Evolutionary conservation across 108 stramenopile genomes (phyloP).

Genomic region (Pseudonitzschia multistriata): DNA sequence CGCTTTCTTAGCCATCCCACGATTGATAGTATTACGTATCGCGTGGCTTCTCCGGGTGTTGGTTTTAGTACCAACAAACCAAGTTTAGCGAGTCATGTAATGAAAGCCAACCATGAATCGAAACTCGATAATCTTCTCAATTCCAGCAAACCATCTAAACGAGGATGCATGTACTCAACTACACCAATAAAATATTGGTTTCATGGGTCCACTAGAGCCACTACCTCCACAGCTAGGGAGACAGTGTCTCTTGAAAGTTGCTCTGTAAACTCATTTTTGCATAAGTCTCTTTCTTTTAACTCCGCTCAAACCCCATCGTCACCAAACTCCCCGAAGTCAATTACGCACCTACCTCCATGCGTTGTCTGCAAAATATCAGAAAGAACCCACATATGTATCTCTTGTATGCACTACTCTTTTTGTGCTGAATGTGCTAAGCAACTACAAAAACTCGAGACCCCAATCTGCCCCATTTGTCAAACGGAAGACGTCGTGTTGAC

Average conservation of each 20-base stretch:
- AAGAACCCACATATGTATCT: slow-evolving; percentile 35
- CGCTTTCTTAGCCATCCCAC: slow-evolving; percentile 8
- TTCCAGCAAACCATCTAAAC: background rate
- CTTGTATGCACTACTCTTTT: slow-evolving; percentile 46
- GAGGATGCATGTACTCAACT: background rate
- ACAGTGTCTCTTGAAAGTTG: slow-evolving; percentile 1
- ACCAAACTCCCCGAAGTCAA: background rate
- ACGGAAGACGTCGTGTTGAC: slow-evolving; percentile 17
- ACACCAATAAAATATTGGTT: background rate
- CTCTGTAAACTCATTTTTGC: slow-evolving; percentile 5
- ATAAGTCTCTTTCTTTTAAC: slow-evolving; percentile 1
- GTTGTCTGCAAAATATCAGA: slow-evolving; percentile 27
- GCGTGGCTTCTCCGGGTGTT: background rate
- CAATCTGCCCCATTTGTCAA: slow-evolving; percentile 26
- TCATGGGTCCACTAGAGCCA: background rate
- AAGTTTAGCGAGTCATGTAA: background rate
- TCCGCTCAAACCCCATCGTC: background rate
- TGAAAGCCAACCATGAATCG: background rate
- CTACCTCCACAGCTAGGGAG: background rate
- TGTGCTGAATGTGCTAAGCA: slow-evolving; percentile 27
- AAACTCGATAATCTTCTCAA: background rate
- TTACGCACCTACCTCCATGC: slow-evolving; percentile 18
- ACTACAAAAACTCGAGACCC: background rate
- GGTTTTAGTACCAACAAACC: background rate
- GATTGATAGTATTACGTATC: background rate